These are phyloP conservation scores for Lagerstroemia speciosa DNA, from an alignment of 345 rosid species.

Conservation along the genomic window DNA sequence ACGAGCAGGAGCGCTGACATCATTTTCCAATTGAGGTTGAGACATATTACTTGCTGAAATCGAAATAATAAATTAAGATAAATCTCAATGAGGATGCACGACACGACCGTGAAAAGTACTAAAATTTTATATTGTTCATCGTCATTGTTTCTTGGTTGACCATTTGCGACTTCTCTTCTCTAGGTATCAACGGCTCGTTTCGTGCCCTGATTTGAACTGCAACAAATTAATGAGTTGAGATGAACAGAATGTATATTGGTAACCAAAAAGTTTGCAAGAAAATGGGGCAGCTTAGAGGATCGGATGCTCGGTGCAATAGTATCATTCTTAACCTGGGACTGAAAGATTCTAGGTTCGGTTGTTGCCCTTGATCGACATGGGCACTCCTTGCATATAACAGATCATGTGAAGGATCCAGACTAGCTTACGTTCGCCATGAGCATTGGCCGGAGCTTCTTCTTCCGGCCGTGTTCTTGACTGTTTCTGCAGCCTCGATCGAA, in stretches of 20 bases:
- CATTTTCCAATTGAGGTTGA: conserved; percentile 63
- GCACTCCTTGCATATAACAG: too few species aligned
- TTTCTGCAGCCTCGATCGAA: neutral
- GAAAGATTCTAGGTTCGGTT: too few species aligned
- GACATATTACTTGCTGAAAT: conserved; percentile 47
- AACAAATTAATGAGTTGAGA: neutral
- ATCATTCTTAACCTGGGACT: too few species aligned
- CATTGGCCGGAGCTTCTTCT: neutral
- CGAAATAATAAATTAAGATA: too few species aligned
- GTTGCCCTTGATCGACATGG: too few species aligned
- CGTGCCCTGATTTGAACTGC: conserved; percentile 23
- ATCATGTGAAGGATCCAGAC: too few species aligned
- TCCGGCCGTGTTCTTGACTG: neutral
- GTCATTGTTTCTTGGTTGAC: conserved; percentile 15
- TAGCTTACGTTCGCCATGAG: neutral
- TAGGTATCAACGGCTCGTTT: conserved; percentile 58
- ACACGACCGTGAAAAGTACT: too few species aligned
- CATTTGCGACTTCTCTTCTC: conserved; percentile 50
- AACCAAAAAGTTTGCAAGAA: too few species aligned
- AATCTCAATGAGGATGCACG: too few species aligned
- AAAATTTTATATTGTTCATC: neutral
- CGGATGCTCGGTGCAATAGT: too few species aligned
- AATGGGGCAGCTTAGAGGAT: too few species aligned
- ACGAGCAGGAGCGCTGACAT: conserved; percentile 34
- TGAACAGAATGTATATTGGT: too few species aligned